These are phyloP conservation scores for Phaffomyces opuntiae DNA, from an alignment of 805 yeast species.

Conservation along the genomic window DNA sequence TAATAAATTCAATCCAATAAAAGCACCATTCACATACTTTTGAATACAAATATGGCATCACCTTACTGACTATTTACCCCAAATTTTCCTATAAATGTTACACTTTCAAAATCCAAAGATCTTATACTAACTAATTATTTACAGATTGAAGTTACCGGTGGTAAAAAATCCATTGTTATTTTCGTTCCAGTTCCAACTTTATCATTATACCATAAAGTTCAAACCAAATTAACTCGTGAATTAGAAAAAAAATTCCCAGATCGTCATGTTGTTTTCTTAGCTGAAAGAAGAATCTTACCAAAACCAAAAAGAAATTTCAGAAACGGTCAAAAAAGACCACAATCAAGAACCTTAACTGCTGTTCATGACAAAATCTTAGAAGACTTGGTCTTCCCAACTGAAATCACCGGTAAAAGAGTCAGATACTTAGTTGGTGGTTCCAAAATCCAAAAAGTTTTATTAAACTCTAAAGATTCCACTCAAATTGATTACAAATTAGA, in stretches of 20 bases:
- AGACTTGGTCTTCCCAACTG: constrained; percentile 99
- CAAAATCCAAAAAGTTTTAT: constrained; percentile 95
- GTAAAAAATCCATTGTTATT: constrained; percentile 97
- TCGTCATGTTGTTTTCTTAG: constrained; percentile 98
- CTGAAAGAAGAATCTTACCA: constrained; percentile 99
- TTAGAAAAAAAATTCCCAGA: constrained; percentile 99
- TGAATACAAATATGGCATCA: too few species aligned
- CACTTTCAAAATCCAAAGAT: not conserved
- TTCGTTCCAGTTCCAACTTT: constrained; percentile 97
- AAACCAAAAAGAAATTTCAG: constrained; percentile 95
- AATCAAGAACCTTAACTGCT: constrained; percentile 98
- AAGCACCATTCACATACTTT: too few species aligned
- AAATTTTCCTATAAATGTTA: not conserved
- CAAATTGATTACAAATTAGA: constrained; percentile 98
- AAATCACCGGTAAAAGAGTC: constrained; percentile 98
- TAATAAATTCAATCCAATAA: too few species aligned
- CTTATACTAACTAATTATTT: constrained; percentile 16
- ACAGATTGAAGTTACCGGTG: constrained; percentile 89
- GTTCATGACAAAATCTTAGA: constrained; percentile 98
- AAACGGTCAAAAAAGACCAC: constrained; percentile 97
- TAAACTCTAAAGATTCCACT: constrained; percentile 96
- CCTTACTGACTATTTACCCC: too few species aligned
- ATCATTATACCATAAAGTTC: constrained; percentile 92
- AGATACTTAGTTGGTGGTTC: constrained; percentile 98
- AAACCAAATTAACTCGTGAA: constrained; percentile 96